Conservation (phyloP, 108 stramenopile species). For the Skeletonema tropicum region DNA sequence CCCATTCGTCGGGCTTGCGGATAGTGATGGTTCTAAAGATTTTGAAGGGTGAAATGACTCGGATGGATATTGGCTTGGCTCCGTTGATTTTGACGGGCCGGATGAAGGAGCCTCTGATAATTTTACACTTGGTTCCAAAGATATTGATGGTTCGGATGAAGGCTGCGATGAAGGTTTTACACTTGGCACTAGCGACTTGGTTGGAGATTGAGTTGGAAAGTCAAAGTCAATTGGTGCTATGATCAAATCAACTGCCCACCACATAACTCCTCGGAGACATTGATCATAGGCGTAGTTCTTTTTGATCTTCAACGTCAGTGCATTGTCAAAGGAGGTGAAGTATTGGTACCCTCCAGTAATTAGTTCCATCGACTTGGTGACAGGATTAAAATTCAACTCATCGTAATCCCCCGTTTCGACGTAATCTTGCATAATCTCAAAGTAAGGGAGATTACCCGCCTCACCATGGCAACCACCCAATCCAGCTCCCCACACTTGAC, state of each 20-base stretch:
- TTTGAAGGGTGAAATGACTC: conserved; percentile 11
- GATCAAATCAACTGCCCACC: conserved; percentile 41
- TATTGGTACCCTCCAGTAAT: conserved; percentile 21
- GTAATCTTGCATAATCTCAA: conserved; percentile 28
- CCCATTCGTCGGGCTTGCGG: neutral
- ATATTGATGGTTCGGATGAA: too few relatives aligned
- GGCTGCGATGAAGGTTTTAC: neutral
- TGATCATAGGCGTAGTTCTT: conserved; percentile 22
- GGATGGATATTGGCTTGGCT: conserved; percentile 7
- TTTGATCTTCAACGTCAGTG: conserved; percentile 19
- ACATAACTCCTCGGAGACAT: conserved; percentile 42
- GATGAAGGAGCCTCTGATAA: too few relatives aligned
- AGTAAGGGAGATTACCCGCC: conserved; percentile 30
- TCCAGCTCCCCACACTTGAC: conserved; percentile 23
- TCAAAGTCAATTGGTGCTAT: conserved; percentile 16
- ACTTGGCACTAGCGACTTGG: neutral
- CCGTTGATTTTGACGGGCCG: neutral
- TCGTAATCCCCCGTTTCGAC: conserved; percentile 33
- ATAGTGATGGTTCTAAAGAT: conserved; percentile 16
- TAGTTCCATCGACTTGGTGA: conserved; percentile 27
- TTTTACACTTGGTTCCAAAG: too few relatives aligned
- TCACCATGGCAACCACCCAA: conserved; percentile 33
- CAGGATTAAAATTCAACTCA: conserved; percentile 25
- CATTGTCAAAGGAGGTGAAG: conserved; percentile 40
- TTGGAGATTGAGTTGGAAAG: neutral